phyloP scores from a whole-genome alignment of 768 basidiomycete genomes.

The Suillus sp. region DNA sequence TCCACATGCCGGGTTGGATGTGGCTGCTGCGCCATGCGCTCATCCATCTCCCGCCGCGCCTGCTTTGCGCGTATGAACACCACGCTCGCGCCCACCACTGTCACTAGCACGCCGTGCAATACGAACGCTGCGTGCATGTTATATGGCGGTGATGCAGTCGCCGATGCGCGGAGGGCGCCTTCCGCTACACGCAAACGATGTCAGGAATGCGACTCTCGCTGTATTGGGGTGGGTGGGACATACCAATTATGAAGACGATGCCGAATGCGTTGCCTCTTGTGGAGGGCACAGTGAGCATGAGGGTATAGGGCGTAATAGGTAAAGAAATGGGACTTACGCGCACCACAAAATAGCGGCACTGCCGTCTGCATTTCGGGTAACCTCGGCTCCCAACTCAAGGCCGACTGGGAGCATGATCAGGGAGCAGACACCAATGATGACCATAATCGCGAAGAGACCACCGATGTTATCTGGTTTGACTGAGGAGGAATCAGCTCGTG shows the following conservation, averaged over 20 bases:
- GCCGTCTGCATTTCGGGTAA: slow-evolving; percentile 77
- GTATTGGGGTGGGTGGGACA: slow-evolving; percentile 22
- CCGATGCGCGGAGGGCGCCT: slow-evolving; percentile 65
- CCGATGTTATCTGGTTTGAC: slow-evolving; percentile 63
- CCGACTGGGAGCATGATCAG: slow-evolving; percentile 74
- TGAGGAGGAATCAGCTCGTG: slow-evolving; percentile 28
- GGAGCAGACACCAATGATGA: slow-evolving; percentile 64
- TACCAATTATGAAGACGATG: slow-evolving; percentile 66
- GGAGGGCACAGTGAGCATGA: slow-evolving; percentile 3
- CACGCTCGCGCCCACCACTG: slow-evolving; percentile 41
- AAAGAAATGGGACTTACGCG: slow-evolving; percentile 44
- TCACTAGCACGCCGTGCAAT: slow-evolving; percentile 58
- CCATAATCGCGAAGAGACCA: slow-evolving; percentile 66
- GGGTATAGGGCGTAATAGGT: neutral
- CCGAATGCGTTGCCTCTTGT: slow-evolving; percentile 64
- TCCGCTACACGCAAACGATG: slow-evolving; percentile 44
- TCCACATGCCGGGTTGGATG: neutral
- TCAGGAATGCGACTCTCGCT: slow-evolving; percentile 6
- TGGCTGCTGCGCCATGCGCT: slow-evolving; percentile 42
- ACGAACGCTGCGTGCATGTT: slow-evolving; percentile 74
- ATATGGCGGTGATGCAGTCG: slow-evolving; percentile 63
- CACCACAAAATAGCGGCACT: slow-evolving; percentile 81
- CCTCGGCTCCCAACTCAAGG: slow-evolving; percentile 77
- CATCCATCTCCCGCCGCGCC: slow-evolving; percentile 62
- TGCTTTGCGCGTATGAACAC: slow-evolving; percentile 64